Evolutionary conservation across 2,329 filamentous ascomycete species (phyloP).

Genomic region (Aspergillus sp.): DNA sequence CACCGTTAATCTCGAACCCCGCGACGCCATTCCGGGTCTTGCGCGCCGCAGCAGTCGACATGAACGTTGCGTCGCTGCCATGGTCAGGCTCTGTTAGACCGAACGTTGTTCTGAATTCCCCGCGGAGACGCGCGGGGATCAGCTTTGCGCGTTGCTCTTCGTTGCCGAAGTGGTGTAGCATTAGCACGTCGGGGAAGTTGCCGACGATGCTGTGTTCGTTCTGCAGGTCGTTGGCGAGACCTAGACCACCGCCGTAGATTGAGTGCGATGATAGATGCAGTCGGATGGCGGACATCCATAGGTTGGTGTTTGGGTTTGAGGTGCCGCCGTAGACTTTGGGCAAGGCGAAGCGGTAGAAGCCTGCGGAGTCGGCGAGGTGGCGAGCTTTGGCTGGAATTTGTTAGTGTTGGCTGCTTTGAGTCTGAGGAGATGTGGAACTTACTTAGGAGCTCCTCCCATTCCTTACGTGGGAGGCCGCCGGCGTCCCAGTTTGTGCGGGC

Average conservation of each 20-base stretch:
- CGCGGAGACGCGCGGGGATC: conserved; percentile 54
- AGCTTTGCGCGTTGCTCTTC: conserved; percentile 54
- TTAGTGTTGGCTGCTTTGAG: not conserved
- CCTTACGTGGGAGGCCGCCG: conserved; percentile 55
- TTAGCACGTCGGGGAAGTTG: conserved; percentile 63
- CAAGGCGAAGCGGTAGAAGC: conserved; percentile 61
- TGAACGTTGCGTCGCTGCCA: conserved; percentile 63
- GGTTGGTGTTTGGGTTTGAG: conserved; percentile 46
- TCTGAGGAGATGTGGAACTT: not conserved
- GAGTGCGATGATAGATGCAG: conserved; percentile 58
- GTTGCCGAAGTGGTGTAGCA: conserved; percentile 62
- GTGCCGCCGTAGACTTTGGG: conserved; percentile 57
- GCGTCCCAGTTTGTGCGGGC: conserved; percentile 62
- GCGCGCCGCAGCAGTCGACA: conserved; percentile 54
- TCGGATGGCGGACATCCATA: conserved; percentile 64
- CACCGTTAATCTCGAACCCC: conserved; percentile 52
- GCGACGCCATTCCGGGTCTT: conserved; percentile 31
- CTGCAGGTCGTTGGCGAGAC: conserved; percentile 64
- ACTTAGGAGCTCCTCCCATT: conserved; percentile 55
- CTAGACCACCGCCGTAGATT: conserved; percentile 46
- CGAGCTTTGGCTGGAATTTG: conserved; percentile 40
- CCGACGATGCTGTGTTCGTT: conserved; percentile 64
- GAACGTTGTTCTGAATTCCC: conserved; percentile 59
- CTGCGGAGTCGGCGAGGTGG: conserved; percentile 56
- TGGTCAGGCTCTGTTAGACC: conserved; percentile 63